Evolutionary conservation across 1,284 basidiomycete genomes (phyloP).

Genomic region (Irpex sp.): DNA sequence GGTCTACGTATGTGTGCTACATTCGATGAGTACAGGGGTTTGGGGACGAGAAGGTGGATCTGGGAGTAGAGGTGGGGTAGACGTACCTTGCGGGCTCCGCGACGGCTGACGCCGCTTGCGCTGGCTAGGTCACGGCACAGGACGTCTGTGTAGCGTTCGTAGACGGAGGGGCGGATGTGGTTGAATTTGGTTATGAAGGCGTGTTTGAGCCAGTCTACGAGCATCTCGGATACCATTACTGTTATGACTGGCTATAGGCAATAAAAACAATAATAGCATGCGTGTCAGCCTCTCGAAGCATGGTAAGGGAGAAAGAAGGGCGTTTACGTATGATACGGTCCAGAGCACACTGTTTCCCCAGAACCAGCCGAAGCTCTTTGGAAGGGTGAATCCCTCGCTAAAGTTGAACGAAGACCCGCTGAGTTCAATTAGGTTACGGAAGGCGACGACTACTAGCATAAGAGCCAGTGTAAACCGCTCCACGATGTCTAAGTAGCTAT

Average conservation of each 20-base stretch:
- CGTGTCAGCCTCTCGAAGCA: too few species aligned
- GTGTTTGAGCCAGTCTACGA: slow-evolving; percentile 99
- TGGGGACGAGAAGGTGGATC: too few species aligned
- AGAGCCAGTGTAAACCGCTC: slow-evolving; percentile 93
- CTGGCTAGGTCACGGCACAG: slow-evolving; percentile 91
- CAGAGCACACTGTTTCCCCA: slow-evolving; percentile 76
- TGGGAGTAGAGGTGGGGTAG: too few species aligned
- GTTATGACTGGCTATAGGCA: slow-evolving; percentile 77
- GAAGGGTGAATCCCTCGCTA: slow-evolving; percentile 66
- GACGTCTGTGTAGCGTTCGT: slow-evolving; percentile 95
- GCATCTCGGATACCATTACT: slow-evolving; percentile 88
- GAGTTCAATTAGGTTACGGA: slow-evolving; percentile 94
- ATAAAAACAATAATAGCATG: too few species aligned
- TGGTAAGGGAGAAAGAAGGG: too few species aligned
- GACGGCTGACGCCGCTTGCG: slow-evolving; percentile 68
- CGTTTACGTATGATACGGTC: slow-evolving; percentile 92
- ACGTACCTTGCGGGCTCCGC: slow-evolving; percentile 65
- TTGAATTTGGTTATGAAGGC: slow-evolving; percentile 99
- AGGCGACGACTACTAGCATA: slow-evolving; percentile 90
- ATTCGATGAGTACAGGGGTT: too few species aligned
- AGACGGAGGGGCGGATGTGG: slow-evolving; percentile 92
- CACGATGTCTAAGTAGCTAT: slow-evolving; percentile 77
- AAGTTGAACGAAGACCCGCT: slow-evolving; percentile 85
- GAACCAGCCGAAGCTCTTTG: slow-evolving; percentile 85
- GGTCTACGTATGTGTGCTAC: slow-evolving; percentile 93